Evolutionary conservation across 2,329 filamentous ascomycete genomes (phyloP).

Genomic region (Aspergillus candidus): DNA sequence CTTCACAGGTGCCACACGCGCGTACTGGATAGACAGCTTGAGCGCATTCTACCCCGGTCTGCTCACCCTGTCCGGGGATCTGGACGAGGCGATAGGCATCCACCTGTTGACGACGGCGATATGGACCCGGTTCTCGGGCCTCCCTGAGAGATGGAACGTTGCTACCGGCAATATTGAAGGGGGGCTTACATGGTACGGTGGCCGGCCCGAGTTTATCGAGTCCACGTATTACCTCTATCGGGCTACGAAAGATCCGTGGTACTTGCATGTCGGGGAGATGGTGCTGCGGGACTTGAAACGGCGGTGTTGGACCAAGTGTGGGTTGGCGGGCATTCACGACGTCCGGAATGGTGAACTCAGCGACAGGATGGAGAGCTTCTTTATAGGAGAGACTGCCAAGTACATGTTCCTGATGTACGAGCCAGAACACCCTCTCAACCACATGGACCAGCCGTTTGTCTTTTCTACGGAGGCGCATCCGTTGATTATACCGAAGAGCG

Average conservation of each 20-base stretch:
- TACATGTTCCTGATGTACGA: slow-evolving; percentile 93
- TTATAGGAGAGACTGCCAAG: slow-evolving; percentile 91
- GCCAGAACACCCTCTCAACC: slow-evolving; percentile 77
- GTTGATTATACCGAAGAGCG: slow-evolving; percentile 65
- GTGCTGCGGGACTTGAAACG: slow-evolving; percentile 78
- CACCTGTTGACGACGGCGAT: slow-evolving; percentile 87
- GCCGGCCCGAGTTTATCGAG: slow-evolving; percentile 93
- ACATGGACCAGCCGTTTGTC: slow-evolving; percentile 77
- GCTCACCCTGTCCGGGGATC: slow-evolving; percentile 74
- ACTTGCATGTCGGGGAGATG: slow-evolving; percentile 94
- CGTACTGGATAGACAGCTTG: slow-evolving; percentile 93
- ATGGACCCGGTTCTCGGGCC: slow-evolving; percentile 89
- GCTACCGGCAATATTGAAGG: slow-evolving; percentile 76
- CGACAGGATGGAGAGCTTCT: slow-evolving; percentile 98
- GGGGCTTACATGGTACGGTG: slow-evolving; percentile 89
- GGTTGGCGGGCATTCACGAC: slow-evolving; percentile 85
- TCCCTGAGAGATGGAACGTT: slow-evolving; percentile 92
- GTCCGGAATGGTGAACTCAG: slow-evolving; percentile 76
- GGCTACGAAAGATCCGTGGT: slow-evolving; percentile 92
- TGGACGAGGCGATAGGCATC: slow-evolving; percentile 84
- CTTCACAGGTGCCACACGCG: slow-evolving; percentile 76
- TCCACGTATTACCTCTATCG: slow-evolving; percentile 95
- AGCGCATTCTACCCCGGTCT: slow-evolving; percentile 93
- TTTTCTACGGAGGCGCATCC: slow-evolving; percentile 97
- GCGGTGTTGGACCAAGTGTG: slow-evolving; percentile 83